Conservation (phyloP, 768 basidiomycete species). For the Mycena galericulata region DNA sequence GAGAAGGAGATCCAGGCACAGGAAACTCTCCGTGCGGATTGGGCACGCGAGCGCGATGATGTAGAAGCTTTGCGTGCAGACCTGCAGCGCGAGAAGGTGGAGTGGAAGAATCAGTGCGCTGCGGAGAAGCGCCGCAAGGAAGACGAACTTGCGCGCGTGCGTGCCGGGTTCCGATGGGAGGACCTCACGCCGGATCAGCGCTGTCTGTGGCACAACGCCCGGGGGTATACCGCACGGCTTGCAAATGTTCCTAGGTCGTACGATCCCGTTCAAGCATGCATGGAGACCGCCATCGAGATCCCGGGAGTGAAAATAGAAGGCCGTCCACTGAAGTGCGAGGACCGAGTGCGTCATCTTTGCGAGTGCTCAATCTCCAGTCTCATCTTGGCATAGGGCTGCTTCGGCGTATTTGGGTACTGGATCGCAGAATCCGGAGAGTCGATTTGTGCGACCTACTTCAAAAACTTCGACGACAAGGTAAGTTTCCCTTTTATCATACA, state of each 20-base stretch:
- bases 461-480: conserved; percentile 44
- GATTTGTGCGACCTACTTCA: conserved; percentile 41
- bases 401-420: conserved; percentile 40
- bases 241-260: conserved; percentile 43
- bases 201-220: conserved; percentile 44
- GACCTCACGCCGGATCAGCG: conserved; percentile 30
- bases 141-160: conserved; percentile 38
- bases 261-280: conserved; percentile 17
- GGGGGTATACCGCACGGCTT: conserved; percentile 46
- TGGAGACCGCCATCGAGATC: conserved; percentile 34
- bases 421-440: conserved; percentile 41
- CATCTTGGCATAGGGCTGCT: conserved; percentile 20
- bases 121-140: conserved; percentile 25
- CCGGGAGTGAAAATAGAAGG: conserved; percentile 16
- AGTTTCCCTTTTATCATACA: conserved; percentile 16
- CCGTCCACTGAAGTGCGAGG: conserved; percentile 21
- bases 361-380: conserved; percentile 11
- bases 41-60: conserved; percentile 12
- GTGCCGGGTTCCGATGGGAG: conserved; percentile 33
- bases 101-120: conserved; percentile 15
- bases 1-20: conserved; percentile 14
- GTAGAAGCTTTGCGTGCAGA: conserved; percentile 13
- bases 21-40: conserved; percentile 20
- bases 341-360: conserved; percentile 17
- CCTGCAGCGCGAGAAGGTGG: conserved; percentile 8